These are phyloP conservation scores for Bisporella sp. DNA, from an alignment of 2,329 filamentous ascomycete species.

Conservation along the genomic window DNA sequence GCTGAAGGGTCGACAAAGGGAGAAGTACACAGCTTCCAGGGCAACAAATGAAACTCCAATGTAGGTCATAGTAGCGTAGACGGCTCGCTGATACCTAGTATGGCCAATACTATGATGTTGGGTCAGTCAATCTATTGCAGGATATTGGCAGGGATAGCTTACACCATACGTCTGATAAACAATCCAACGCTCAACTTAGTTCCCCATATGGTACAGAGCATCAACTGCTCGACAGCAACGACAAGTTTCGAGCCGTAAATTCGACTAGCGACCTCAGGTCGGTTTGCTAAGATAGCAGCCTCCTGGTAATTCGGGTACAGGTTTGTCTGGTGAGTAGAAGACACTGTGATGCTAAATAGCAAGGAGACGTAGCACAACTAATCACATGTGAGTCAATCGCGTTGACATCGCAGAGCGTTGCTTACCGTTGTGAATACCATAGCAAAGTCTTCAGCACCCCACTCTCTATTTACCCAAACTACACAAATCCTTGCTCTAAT, in stretches of 20 bases:
- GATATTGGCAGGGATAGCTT: neutral
- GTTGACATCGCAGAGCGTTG: neutral
- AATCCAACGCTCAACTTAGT: constrained; percentile 46
- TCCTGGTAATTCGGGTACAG: constrained; percentile 31
- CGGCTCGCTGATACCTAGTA: too few relatives aligned
- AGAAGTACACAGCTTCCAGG: too few relatives aligned
- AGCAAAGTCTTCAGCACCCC: constrained; percentile 27
- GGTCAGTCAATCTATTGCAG: too few relatives aligned
- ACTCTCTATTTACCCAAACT: constrained; percentile 14
- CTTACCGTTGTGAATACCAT: constrained; percentile 32
- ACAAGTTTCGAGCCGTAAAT: constrained; percentile 42
- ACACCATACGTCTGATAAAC: constrained; percentile 28
- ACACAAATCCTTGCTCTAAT: constrained; percentile 13
- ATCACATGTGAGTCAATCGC: neutral
- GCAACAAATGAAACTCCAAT: too few relatives aligned
- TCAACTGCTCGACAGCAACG: constrained; percentile 41
- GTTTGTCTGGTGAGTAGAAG: constrained; percentile 30
- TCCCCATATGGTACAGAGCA: constrained; percentile 41
- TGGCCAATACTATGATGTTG: too few relatives aligned
- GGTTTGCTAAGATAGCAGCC: constrained; percentile 24
- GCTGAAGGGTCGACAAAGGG: too few relatives aligned
- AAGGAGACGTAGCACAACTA: constrained; percentile 30
- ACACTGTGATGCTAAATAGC: constrained; percentile 31
- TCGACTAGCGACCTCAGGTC: constrained; percentile 33
- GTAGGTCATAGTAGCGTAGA: too few relatives aligned